phyloP scores from a whole-genome alignment of 2,329 filamentous ascomycete genomes.

The Aspergillus ochraceus region DNA sequence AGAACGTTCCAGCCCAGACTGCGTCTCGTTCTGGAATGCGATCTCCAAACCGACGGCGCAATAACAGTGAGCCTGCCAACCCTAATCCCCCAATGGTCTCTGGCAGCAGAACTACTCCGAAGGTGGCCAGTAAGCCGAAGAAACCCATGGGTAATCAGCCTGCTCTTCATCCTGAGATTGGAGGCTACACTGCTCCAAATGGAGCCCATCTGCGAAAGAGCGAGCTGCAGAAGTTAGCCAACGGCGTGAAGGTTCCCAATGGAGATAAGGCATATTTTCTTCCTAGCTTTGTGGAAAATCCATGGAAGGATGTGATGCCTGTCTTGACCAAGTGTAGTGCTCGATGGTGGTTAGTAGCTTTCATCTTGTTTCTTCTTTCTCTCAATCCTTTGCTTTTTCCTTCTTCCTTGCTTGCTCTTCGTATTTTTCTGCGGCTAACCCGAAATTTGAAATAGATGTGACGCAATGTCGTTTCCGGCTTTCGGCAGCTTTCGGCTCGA shows the following conservation, averaged over 20 bases:
- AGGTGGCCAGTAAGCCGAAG: neutral
- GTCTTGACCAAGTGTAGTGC: conserved; percentile 3
- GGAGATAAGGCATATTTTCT: conserved; percentile 16
- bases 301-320: conserved; percentile 18
- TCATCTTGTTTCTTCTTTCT: neutral
- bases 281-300: conserved; percentile 21
- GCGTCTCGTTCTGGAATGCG: neutral
- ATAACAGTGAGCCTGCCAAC: neutral
- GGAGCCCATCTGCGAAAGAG: conserved; percentile 18
- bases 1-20: neutral
- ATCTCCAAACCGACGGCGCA: neutral
- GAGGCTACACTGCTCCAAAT: conserved; percentile 24
- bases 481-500: neutral
- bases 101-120: neutral
- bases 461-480: neutral
- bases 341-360: conserved; percentile 8
- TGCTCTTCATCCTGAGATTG: neutral
- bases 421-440: neutral
- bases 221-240: conserved; percentile 16
- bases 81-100: neutral
- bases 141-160: neutral
- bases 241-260: conserved; percentile 15
- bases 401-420: neutral
- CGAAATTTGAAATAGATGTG: neutral
- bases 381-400: neutral